phyloP scores from a whole-genome alignment of 495 filamentous ascomycete genomes.

The Podospora conica region DNA sequence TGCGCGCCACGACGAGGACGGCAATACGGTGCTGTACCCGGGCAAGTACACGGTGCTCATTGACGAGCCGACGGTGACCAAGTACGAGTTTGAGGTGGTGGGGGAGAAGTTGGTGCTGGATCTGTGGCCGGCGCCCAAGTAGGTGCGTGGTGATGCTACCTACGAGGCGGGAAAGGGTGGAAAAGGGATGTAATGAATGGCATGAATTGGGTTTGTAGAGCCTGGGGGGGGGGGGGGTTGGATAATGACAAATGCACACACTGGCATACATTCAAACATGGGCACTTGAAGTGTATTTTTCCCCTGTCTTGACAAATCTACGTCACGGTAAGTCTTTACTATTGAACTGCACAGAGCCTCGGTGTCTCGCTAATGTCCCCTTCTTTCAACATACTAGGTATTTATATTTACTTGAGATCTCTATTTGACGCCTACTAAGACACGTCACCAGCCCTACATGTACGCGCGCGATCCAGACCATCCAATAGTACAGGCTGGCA shows the following conservation, averaged over 20 bases:
- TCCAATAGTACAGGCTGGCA: too few relatives aligned
- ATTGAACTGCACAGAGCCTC: too few relatives aligned
- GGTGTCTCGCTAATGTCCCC: too few relatives aligned
- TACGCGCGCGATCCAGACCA: too few relatives aligned
- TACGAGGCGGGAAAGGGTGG: too few relatives aligned
- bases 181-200: neutral
- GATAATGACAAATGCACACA: neutral
- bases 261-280: neutral
- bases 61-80: neutral
- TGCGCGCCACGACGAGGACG: constrained; percentile 48
- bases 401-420: too few relatives aligned
- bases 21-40: constrained; percentile 56
- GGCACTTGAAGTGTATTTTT: too few relatives aligned
- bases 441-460: too few relatives aligned
- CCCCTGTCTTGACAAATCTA: too few relatives aligned
- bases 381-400: too few relatives aligned
- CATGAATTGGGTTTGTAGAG: neutral
- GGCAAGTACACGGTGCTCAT: constrained; percentile 45
- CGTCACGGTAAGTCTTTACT: too few relatives aligned
- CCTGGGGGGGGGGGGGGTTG: neutral
- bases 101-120: constrained; percentile 5
- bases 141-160: neutral
- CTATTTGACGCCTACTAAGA: too few relatives aligned
- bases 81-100: neutral
- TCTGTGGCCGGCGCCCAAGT: neutral